A percentile compares a stretch with the other conserved stretches of the same genome.
Conservation (phyloP, 148 eudicot species). For the Rhododendron ovatum region DNA sequence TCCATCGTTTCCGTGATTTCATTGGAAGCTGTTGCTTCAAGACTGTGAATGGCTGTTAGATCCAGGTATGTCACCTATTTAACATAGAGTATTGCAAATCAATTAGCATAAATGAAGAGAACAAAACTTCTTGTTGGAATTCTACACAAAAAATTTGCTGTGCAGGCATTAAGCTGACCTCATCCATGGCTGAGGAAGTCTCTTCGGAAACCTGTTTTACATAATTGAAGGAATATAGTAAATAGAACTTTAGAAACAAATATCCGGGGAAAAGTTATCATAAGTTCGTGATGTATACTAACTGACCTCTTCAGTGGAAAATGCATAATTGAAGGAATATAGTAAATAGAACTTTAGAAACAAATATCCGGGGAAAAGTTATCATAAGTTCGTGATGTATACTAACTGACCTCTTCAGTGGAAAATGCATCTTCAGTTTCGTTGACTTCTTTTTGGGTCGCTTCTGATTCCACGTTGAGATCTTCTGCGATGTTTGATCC, state of each 20-base stretch:
- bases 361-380: background rate
- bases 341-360: background rate
- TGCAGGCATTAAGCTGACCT: background rate
- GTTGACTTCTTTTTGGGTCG: background rate
- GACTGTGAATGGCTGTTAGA: slow-evolving; percentile 8
- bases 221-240: background rate
- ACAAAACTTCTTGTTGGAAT: background rate
- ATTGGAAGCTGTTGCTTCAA: background rate
- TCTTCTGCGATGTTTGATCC: slow-evolving; percentile 6
- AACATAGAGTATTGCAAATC: background rate
- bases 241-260: background rate
- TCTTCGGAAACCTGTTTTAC: background rate
- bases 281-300: background rate
- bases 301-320: slow-evolving; percentile 1
- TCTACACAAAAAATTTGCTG: background rate
- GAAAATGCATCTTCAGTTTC: background rate
- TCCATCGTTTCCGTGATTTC: background rate
- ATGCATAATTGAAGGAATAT: background rate
- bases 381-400: background rate
- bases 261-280: background rate
- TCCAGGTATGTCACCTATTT: slow-evolving; percentile 9
- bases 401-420: background rate
- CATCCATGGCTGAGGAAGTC: background rate
- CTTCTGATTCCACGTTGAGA: slow-evolving; percentile 13
- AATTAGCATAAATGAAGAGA: background rate